Conservation (phyloP, 2,329 filamentous ascomycete genomes). For the Macrophomina phaseolina region DNA sequence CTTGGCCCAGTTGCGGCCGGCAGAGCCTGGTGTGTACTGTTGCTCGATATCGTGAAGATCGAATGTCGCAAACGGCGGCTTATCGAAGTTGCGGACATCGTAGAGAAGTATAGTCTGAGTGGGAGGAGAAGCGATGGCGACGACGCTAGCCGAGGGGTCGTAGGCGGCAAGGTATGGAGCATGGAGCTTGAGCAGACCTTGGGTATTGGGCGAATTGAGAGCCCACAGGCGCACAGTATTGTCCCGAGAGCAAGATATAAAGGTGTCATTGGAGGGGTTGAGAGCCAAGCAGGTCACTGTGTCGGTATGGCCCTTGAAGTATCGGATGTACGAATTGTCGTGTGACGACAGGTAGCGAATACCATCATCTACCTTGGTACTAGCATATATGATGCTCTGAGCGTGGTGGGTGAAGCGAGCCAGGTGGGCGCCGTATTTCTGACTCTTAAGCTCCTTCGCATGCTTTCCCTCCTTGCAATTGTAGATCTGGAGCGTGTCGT, state of each 20-base stretch:
- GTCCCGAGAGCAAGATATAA: conserved; percentile 89
- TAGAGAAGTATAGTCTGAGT: conserved; percentile 86
- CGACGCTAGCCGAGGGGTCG: conserved; percentile 89
- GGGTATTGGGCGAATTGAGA: conserved; percentile 76
- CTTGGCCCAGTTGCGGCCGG: conserved; percentile 72
- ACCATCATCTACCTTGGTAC: conserved; percentile 91
- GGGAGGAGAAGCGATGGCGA: conserved; percentile 83
- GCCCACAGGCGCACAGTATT: conserved; percentile 94
- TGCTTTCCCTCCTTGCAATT: conserved; percentile 89
- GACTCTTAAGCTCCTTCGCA: conserved; percentile 87
- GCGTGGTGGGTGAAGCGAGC: conserved; percentile 93
- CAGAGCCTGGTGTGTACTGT: conserved; percentile 51
- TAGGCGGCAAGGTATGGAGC: conserved; percentile 84
- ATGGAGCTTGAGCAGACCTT: conserved; percentile 80
- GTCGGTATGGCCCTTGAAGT: conserved; percentile 89
- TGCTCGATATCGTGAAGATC: conserved; percentile 73
- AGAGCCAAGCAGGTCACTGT: conserved; percentile 83
- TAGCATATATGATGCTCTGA: conserved; percentile 91
- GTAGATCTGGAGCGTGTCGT: conserved; percentile 95
- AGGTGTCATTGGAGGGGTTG: conserved; percentile 85
- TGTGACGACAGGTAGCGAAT: conserved; percentile 89
- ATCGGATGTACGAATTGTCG: conserved; percentile 95
- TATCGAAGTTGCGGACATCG: conserved; percentile 92
- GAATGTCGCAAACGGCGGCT: conserved; percentile 84
- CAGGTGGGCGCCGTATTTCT: conserved; percentile 95